phyloP scores from a whole-genome alignment of 345 rosid species.

The Excoecaria cochinchinensis region DNA sequence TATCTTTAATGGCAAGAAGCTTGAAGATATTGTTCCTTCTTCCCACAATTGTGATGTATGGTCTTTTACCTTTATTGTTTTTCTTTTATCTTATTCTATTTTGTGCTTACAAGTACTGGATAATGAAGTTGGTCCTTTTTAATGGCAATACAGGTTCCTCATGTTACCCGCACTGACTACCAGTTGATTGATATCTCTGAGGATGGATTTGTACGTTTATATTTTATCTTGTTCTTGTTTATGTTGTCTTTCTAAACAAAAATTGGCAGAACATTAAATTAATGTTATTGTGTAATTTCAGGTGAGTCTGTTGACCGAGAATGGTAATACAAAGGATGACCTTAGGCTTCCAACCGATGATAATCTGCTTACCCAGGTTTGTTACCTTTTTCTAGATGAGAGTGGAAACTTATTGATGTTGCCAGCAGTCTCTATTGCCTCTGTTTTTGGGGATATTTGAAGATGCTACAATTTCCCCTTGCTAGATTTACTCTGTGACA shows the following conservation, averaged over 20 bases:
- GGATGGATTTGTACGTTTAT: conserved; percentile 32
- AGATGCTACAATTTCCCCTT: not conserved
- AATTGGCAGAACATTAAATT: not conserved
- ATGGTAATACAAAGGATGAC: conserved; percentile 36
- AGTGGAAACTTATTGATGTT: not conserved
- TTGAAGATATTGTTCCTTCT: conserved; percentile 40
- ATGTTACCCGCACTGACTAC: conserved; percentile 33
- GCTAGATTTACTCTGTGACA: not conserved
- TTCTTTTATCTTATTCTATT: not conserved
- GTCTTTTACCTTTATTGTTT: not conserved
- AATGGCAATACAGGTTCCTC: conserved; percentile 27
- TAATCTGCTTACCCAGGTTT: conserved; percentile 27
- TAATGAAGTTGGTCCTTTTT: not conserved
- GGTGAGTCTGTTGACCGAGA: conserved; percentile 37
- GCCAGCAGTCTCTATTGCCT: not conserved
- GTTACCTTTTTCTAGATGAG: not conserved
- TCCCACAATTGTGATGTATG: conserved; percentile 41
- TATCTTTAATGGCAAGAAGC: conserved; percentile 35
- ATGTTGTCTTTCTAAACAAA: not conserved
- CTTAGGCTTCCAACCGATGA: conserved; percentile 37
- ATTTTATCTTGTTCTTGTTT: not conserved
- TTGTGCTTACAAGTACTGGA: not conserved
- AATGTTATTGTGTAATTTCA: conserved; percentile 1
- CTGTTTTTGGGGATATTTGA: not conserved
- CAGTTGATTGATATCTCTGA: conserved; percentile 36